Base-by-base conservation (phyloP, 768 basidiomycete species). In the Pholiota molesta region DNA sequence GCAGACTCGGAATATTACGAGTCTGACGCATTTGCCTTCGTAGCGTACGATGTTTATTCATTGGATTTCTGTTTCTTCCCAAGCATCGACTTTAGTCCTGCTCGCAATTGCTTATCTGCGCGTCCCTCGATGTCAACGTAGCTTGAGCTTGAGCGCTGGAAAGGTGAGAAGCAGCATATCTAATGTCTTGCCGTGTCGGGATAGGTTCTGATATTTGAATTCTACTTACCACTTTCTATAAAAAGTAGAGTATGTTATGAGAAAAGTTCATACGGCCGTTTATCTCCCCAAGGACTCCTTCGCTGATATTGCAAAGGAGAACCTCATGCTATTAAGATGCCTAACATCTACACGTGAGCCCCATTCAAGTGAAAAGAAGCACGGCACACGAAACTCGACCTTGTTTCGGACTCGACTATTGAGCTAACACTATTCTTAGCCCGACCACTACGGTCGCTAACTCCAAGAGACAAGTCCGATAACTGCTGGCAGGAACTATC, bases 371-470 rank as follows among this genome's bases (percentile, higher is more conserved):
- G 55, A 56, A 42, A 39, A 44, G 28, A 56, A 28, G 39, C 39
- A 31, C 40, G 55, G 55, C 40, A 19, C 26, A 21, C 19, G 47
- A 26, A 49, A 49, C n/a, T 44, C 35, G 5, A 17, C 21, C 37
- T 37, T 44, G 17, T 26, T 56, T 44, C 31, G 37, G 55, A 44
- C 55, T 28, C 11, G 28, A 40, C 23, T 10, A 52, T 26, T 55
- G 35, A 55, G 21, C 54, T 7, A 19, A 44, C 55, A 44, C 55
- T 56, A 56, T 56, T 56, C 55, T 56, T 56, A 29, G 55, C 35
- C 52, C 19, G 10, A 40, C 19, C 26, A 26, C 26, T 26, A 16
- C 55, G 10, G 21, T 44, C 55, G 11, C 40, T 40, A 44, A 40
- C 54, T 55, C 37, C 35, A 56, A 40, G 21, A 26, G 47, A 49